Evolutionary conservation across 495 filamentous ascomycete species (phyloP).

Genomic region (Lepraria neglecta): DNA sequence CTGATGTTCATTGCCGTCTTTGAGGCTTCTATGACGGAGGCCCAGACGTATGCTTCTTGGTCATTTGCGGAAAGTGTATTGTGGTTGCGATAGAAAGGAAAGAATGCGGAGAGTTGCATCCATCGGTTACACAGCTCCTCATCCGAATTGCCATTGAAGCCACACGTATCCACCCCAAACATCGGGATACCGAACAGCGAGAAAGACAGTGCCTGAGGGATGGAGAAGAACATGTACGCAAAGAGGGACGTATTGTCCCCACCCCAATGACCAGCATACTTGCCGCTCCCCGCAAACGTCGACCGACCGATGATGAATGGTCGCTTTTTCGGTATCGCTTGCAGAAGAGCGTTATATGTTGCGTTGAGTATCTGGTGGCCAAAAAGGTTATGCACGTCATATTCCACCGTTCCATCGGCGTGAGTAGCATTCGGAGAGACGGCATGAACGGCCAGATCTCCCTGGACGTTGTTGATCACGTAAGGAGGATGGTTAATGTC

Average conservation of each 20-base stretch:
- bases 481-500: conserved; percentile 77
- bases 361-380: conserved; percentile 74
- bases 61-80: conserved; percentile 55
- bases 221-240: conserved; percentile 67
- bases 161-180: conserved; percentile 80
- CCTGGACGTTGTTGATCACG: conserved; percentile 70
- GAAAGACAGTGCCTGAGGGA: conserved; percentile 74
- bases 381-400: conserved; percentile 74
- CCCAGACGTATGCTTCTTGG: conserved; percentile 77
- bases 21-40: conserved; percentile 58
- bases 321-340: conserved; percentile 57
- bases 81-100: conserved; percentile 86
- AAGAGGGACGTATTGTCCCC: conserved; percentile 71
- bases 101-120: conserved; percentile 83
- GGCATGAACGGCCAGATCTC: conserved; percentile 68
- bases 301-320: conserved; percentile 84
- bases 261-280: conserved; percentile 81
- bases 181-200: conserved; percentile 80
- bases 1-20: conserved; percentile 67
- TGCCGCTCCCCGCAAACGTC: conserved; percentile 75
- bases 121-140: conserved; percentile 76
- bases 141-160: conserved; percentile 65
- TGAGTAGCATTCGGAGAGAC: conserved; percentile 76
- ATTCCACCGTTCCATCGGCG: conserved; percentile 61
- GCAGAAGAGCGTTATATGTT: conserved; percentile 66